These are phyloP conservation scores for Cordyceps cicadae DNA, from an alignment of 2,329 filamentous ascomycete genomes.

Conservation along the genomic window DNA sequence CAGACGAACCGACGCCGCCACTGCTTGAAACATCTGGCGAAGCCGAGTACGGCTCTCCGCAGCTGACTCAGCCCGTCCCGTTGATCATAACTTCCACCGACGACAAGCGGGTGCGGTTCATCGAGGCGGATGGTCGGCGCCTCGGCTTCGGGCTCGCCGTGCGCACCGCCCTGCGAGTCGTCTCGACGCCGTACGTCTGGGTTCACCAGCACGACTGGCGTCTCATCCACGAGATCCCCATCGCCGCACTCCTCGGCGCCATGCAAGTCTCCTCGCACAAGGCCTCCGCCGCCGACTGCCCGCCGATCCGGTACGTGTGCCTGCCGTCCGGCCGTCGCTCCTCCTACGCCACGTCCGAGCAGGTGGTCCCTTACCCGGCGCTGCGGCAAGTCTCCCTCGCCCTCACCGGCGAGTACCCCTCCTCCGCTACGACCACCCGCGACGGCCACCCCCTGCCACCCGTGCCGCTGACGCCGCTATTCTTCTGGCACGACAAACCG, in stretches of 20 bases:
- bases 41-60: constrained; percentile 41
- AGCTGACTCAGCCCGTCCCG: constrained; percentile 27
- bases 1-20: not conserved
- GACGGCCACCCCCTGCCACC: constrained; percentile 2
- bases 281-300: constrained; percentile 6
- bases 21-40: constrained; percentile 19
- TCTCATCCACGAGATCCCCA: constrained; percentile 36
- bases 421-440: not conserved
- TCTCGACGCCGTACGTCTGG: constrained; percentile 45
- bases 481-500: constrained; percentile 53
- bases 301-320: constrained; percentile 44
- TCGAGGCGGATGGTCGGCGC: constrained; percentile 38
- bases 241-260: constrained; percentile 34
- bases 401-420: constrained; percentile 33
- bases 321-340: constrained; percentile 44
- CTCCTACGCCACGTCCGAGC: constrained; percentile 39
- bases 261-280: constrained; percentile 32
- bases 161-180: constrained; percentile 39
- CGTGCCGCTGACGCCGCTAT: constrained; percentile 45
- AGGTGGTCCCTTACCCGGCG: constrained; percentile 34
- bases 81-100: constrained; percentile 27
- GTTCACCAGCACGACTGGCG: constrained; percentile 51
- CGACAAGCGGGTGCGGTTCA: constrained; percentile 35
- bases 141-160: constrained; percentile 47
- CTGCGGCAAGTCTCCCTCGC: constrained; percentile 33